Evolutionary conservation across 2,329 filamentous ascomycete genomes (phyloP).

Genomic region (Pestalotiopsis sp.): DNA sequence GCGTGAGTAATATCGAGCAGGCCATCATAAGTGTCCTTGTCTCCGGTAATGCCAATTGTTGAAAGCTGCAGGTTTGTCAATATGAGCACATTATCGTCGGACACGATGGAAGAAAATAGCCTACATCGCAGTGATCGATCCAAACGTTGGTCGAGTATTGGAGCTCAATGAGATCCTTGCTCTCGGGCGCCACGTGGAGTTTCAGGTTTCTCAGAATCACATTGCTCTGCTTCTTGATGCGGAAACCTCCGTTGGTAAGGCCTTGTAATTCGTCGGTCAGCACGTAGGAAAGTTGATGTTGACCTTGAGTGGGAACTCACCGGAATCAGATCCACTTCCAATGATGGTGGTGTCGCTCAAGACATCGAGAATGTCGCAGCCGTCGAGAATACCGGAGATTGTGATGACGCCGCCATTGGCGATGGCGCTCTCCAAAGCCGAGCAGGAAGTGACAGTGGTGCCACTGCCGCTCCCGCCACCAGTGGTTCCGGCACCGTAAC

Average conservation of each 20-base stretch:
- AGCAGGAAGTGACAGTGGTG: constrained; percentile 48
- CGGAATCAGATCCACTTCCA: constrained; percentile 47
- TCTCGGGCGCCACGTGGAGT: constrained; percentile 49
- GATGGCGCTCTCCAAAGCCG: constrained; percentile 41
- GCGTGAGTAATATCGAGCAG: constrained; percentile 47
- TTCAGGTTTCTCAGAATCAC: constrained; percentile 62
- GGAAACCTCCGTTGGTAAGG: constrained; percentile 49
- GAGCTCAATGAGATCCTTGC: constrained; percentile 55
- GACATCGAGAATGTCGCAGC: constrained; percentile 46
- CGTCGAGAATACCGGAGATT: constrained; percentile 46
- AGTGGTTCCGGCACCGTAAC: constrained; percentile 42
- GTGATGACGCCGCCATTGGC: constrained; percentile 45
- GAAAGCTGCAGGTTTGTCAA: constrained; percentile 21
- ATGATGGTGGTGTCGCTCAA: constrained; percentile 53
- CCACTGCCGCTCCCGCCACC: constrained; percentile 47
- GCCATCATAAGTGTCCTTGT: constrained; percentile 48
- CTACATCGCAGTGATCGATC: constrained; percentile 47
- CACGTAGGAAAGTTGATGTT: constrained; percentile 9
- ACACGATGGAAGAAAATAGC: background rate
- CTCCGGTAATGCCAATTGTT: constrained; percentile 32
- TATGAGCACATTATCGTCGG: background rate
- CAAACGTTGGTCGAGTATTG: constrained; percentile 51
- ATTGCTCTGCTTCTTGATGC: constrained; percentile 50
- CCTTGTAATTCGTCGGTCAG: constrained; percentile 21
- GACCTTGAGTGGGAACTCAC: constrained; percentile 19